phyloP scores from a whole-genome alignment of 257 asterid genomes.

The Plantago major region DNA sequence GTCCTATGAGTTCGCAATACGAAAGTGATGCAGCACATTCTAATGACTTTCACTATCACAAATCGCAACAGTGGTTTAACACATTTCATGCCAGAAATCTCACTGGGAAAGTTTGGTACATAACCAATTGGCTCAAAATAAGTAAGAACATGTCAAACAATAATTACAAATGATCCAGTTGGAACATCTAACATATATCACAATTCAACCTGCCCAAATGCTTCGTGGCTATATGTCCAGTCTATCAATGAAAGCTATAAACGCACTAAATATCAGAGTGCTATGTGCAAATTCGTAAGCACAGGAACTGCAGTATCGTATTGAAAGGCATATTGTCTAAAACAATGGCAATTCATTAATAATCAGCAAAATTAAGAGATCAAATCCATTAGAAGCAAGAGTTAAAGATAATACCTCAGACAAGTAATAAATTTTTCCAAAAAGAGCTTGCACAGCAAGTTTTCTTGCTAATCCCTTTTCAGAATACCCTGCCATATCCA shows the following conservation, averaged over 20 bases:
- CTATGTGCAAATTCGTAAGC: neutral
- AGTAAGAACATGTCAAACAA: neutral
- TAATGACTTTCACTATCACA: neutral
- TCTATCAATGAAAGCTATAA: neutral
- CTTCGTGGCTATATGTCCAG: too few species aligned
- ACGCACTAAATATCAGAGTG: too few species aligned
- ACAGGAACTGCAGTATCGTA: conserved; percentile 1
- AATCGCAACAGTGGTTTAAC: neutral
- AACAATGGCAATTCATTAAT: conserved; percentile 1
- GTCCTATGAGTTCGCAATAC: neutral
- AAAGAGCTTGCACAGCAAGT: conserved; percentile 84
- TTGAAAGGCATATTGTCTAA: too few species aligned
- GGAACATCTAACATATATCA: neutral
- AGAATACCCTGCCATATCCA: conserved; percentile 79
- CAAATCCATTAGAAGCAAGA: conserved; percentile 10
- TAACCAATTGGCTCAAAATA: neutral
- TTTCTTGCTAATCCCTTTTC: conserved; percentile 86
- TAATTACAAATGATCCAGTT: neutral
- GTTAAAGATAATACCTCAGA: conserved; percentile 52
- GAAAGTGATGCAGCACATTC: neutral
- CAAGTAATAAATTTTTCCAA: conserved; percentile 81
- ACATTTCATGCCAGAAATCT: conserved; percentile 1
- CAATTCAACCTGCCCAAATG: too few species aligned
- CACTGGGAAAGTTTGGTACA: neutral
- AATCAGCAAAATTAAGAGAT: neutral